Base-by-base conservation (phyloP, 805 yeast genomes). In the Candida hispaniensis region DNA sequence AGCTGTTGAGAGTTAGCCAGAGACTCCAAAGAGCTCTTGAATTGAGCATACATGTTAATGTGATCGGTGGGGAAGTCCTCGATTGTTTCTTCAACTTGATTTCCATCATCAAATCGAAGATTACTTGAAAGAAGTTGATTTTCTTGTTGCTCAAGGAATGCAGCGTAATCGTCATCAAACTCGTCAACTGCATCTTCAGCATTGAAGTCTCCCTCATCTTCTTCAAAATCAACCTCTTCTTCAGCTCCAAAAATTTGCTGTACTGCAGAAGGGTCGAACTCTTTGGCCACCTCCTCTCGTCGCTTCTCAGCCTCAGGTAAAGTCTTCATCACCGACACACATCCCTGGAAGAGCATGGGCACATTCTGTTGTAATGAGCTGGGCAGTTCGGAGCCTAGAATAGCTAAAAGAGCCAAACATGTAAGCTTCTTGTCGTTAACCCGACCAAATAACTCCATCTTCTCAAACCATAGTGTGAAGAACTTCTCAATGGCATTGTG, bases 391-490 rank as follows among this genome's bases (percentile, higher is more conserved):
- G 49, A 46, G 8, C 57, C 58, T 23, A 72, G 44, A 9, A 81
- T 40, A 7, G 72, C 62, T 40, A 86, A 55, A 14, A 79, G 51
- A 0, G 91, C 93, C 44, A 88, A 56, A 2, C 72, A 60, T 1
- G 81, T 72, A 26, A 88, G 56, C 55, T 85, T 86, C 53, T 82
- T 64, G 56, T 88, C 97, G 48, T 69, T 80, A 2, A 82, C 93
- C 41, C 93, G 63, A 14, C 66, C 66, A 46, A 78, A 65, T 16
- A 61, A 58, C 4, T 74, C 68, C 23, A 73, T 58, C 7, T 64
- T 47, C 13, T 66, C 61, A 48, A 79, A 70, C 95, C 95, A 83
- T 35, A 63, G 52, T 15, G 63, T 63, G 47, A 86, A 70, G 47
- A 81, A 71, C 9, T 58, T 47, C 20, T 66, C 64, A 4, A 73